Evolutionary conservation across 192 early-diverging fungal species (phyloP).

Genomic region (Coemansia sp.): DNA sequence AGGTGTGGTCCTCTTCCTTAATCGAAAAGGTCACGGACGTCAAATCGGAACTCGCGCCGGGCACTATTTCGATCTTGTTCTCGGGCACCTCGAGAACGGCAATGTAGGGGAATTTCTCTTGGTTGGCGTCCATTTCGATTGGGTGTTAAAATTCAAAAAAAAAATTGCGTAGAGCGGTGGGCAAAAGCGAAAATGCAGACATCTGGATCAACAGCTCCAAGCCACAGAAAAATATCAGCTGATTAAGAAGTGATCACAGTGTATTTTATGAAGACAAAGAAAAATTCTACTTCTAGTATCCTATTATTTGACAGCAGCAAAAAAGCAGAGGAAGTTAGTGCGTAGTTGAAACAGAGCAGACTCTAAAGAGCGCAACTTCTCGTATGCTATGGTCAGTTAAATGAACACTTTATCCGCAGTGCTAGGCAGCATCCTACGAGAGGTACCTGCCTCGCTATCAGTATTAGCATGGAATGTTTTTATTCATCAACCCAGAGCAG

Average conservation of each 20-base stretch:
- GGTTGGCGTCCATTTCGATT: slow-evolving; percentile 19
- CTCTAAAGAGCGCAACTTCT: not conserved
- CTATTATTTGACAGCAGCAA: not conserved
- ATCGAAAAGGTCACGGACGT: slow-evolving; percentile 84
- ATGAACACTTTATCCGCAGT: slow-evolving; percentile 28
- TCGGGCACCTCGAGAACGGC: slow-evolving; percentile 34
- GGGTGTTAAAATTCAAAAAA: not conserved
- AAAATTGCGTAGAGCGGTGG: not conserved
- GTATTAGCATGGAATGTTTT: slow-evolving; percentile 54
- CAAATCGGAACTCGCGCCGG: slow-evolving; percentile 65
- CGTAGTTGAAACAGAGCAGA: not conserved
- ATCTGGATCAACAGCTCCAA: not conserved
- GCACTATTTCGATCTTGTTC: slow-evolving; percentile 47
- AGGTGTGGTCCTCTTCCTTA: slow-evolving; percentile 93
- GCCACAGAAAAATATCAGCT: not conserved
- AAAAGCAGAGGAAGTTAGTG: not conserved
- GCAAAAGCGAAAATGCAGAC: not conserved
- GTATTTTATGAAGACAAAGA: not conserved
- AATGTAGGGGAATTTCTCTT: slow-evolving; percentile 28
- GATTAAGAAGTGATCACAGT: not conserved
- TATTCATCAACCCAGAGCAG: slow-evolving; percentile 30
- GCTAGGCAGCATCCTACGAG: slow-evolving; percentile 5
- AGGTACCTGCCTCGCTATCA: slow-evolving; percentile 15
- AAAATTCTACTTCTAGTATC: not conserved
- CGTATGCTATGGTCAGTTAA: slow-evolving; percentile 17